Conservation (phyloP, 2,329 filamentous ascomycete genomes). For the Nannizzia gypsea region DNA sequence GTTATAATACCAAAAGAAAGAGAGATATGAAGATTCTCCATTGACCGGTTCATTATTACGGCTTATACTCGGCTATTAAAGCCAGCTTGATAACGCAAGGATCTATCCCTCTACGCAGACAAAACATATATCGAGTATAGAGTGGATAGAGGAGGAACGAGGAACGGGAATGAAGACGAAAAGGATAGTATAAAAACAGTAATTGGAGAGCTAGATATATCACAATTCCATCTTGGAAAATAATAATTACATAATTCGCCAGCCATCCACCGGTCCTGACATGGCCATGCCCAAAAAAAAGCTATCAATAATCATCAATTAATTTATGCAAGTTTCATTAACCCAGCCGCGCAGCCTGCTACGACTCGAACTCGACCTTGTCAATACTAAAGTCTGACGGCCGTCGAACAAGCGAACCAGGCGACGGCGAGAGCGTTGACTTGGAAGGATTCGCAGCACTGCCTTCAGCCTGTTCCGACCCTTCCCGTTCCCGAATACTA, state of each 20-base stretch:
- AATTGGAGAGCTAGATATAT: background rate
- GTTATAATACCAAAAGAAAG: too few relatives aligned
- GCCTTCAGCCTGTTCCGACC: slow-evolving; percentile 7
- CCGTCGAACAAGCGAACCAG: slow-evolving; percentile 9
- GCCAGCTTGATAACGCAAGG: too few relatives aligned
- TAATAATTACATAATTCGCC: background rate
- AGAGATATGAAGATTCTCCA: too few relatives aligned
- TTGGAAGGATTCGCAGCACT: slow-evolving; percentile 6
- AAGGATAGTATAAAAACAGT: background rate
- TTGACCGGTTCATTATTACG: too few relatives aligned
- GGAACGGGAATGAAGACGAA: too few relatives aligned
- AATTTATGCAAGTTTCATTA: background rate
- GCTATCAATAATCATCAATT: background rate
- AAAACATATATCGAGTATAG: too few relatives aligned
- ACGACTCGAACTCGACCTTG: slow-evolving; percentile 29
- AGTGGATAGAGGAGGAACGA: too few relatives aligned
- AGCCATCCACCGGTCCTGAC: background rate
- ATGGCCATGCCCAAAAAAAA: background rate
- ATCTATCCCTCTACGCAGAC: too few relatives aligned
- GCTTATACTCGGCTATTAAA: too few relatives aligned
- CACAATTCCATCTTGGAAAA: background rate
- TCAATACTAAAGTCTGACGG: slow-evolving; percentile 23
- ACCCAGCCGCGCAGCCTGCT: background rate
- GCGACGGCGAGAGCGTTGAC: slow-evolving; percentile 8
- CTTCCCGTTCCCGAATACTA: slow-evolving; percentile 28